Conservation (phyloP, 441 rosid genomes). For the Gossypium trilobum region DNA sequence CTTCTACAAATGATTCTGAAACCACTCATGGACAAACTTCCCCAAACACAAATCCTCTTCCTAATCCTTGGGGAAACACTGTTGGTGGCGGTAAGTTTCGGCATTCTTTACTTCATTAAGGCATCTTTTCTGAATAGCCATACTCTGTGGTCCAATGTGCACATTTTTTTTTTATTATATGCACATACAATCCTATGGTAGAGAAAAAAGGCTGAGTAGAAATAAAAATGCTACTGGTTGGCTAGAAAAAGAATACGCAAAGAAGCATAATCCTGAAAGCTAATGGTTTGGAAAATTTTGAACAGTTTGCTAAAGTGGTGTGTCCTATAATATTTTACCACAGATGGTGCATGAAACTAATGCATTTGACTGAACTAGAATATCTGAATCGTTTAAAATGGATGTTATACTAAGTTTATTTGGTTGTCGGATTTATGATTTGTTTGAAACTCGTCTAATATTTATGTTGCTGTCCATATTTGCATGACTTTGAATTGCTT, state of each 20-base stretch:
- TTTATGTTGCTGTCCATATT: not conserved
- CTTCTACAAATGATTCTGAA: conserved; percentile 37
- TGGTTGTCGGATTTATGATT: not conserved
- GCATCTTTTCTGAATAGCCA: not conserved
- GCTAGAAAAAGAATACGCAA: not conserved
- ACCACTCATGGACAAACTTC: conserved; percentile 30
- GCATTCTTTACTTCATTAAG: not conserved
- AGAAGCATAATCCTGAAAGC: not conserved
- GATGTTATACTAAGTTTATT: not conserved
- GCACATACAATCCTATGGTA: not conserved
- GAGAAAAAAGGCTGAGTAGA: not conserved
- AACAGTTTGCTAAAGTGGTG: not conserved
- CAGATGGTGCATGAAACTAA: not conserved
- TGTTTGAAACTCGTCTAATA: not conserved
- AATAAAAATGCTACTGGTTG: not conserved
- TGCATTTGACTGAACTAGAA: not conserved
- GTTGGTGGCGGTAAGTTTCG: conserved; percentile 40
- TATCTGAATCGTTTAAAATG: not conserved
- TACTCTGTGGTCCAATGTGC: not conserved
- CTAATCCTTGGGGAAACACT: conserved; percentile 54
- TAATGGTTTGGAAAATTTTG: not conserved
- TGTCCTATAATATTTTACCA: not conserved
- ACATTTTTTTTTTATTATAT: not conserved
- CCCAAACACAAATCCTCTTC: conserved; percentile 58
- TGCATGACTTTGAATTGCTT: not conserved